Conservation (phyloP, 2,329 filamentous ascomycete species). For the Xylariaceae sp. region DNA sequence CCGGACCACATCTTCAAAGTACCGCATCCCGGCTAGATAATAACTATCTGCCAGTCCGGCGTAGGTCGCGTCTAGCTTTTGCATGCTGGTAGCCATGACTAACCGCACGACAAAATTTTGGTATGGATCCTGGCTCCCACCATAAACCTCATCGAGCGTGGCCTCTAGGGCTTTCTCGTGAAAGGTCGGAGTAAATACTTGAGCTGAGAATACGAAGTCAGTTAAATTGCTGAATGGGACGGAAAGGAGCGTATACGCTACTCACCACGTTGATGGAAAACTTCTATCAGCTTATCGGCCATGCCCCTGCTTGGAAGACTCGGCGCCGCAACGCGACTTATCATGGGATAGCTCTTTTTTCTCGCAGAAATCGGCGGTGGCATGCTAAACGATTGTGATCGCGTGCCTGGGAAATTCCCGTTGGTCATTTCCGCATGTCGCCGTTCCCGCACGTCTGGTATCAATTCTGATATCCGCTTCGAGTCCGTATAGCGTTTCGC, state of each 20-base stretch:
- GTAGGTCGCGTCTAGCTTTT: constrained; percentile 86
- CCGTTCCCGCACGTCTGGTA: constrained; percentile 71
- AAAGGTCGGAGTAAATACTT: constrained; percentile 83
- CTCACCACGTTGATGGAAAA: constrained; percentile 82
- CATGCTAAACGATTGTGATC: constrained; percentile 65
- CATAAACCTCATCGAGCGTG: constrained; percentile 81
- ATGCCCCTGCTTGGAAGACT: constrained; percentile 73
- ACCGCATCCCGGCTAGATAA: constrained; percentile 85
- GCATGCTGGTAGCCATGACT: constrained; percentile 92
- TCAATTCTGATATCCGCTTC: constrained; percentile 88
- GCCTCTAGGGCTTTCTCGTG: constrained; percentile 79
- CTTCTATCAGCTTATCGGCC: constrained; percentile 77
- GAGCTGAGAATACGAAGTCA: constrained; percentile 58
- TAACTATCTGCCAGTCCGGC: constrained; percentile 95
- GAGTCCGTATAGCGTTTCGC: constrained; percentile 92
- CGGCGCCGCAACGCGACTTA: constrained; percentile 80
- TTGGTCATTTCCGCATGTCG: constrained; percentile 45
- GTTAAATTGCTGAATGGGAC: constrained; percentile 18
- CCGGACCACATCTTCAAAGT: constrained; percentile 79
- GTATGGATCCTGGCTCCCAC: constrained; percentile 74
- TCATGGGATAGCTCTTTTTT: constrained; percentile 89
- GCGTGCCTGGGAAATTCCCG: constrained; percentile 43
- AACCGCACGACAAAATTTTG: constrained; percentile 88
- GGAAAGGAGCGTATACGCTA: constrained; percentile 14
- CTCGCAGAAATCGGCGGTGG: constrained; percentile 53